phyloP scores from a whole-genome alignment of 1,284 basidiomycete genomes.

The Meira miltonrushii region DNA sequence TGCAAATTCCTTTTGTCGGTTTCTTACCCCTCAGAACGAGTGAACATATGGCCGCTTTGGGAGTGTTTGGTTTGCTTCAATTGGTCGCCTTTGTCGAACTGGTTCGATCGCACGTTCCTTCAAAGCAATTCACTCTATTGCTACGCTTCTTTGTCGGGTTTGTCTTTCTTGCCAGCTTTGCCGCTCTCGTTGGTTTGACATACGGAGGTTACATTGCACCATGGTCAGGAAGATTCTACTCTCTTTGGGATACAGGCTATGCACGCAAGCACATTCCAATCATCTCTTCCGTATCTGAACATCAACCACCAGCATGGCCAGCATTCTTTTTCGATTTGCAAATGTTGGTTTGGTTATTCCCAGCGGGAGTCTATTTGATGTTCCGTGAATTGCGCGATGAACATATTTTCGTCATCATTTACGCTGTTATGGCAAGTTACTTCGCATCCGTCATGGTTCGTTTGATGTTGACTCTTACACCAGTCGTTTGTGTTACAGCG shows the following conservation, averaged over 20 bases:
- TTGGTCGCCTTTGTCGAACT: slow-evolving; percentile 90
- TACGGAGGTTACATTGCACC: slow-evolving; percentile 94
- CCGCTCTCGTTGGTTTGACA: slow-evolving; percentile 63
- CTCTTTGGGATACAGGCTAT: slow-evolving; percentile 98
- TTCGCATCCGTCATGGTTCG: slow-evolving; percentile 99
- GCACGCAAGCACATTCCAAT: slow-evolving; percentile 96
- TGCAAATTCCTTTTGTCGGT: slow-evolving; percentile 99
- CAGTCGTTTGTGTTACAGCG: slow-evolving; percentile 82
- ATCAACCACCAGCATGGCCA: slow-evolving; percentile 99
- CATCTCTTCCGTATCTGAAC: slow-evolving; percentile 99
- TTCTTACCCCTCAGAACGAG: slow-evolving; percentile 97
- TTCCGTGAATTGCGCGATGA: slow-evolving; percentile 93
- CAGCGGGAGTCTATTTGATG: slow-evolving; percentile 86
- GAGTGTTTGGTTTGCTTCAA: slow-evolving; percentile 92
- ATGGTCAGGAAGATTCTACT: slow-evolving; percentile 99
- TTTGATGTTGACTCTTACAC: slow-evolving; percentile 84
- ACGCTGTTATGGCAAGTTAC: slow-evolving; percentile 90
- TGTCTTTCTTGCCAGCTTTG: slow-evolving; percentile 63
- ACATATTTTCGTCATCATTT: slow-evolving; percentile 98
- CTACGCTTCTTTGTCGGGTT: slow-evolving; percentile 60
- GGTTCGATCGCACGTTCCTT: slow-evolving; percentile 80
- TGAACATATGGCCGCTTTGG: slow-evolving; percentile 97
- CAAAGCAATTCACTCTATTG: slow-evolving; percentile 84
- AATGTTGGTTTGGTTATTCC: slow-evolving; percentile 96
- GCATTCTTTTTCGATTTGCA: slow-evolving; percentile 99